phyloP scores from a whole-genome alignment of 2,329 filamentous ascomycete species.

The Phialophora tarda region DNA sequence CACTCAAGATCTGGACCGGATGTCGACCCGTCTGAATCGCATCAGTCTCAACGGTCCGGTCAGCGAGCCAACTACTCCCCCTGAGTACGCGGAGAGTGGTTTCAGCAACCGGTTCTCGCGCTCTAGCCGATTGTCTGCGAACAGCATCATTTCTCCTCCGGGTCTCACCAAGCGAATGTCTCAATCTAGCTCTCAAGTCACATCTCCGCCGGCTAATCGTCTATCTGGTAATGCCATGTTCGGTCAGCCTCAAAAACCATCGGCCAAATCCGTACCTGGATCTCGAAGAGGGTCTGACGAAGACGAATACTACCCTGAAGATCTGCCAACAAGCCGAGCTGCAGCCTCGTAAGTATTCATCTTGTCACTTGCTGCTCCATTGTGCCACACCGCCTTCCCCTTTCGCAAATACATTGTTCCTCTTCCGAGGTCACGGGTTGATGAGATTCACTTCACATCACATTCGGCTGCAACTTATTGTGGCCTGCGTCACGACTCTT shows the following conservation, averaged over 20 bases:
- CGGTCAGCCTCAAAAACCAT: constrained; percentile 60
- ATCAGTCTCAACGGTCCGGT: constrained; percentile 67
- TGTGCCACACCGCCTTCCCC: constrained; percentile 10
- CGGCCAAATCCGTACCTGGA: constrained; percentile 83
- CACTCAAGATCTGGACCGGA: constrained; percentile 75
- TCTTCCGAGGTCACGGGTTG: constrained; percentile 6
- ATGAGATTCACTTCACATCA: constrained; percentile 19
- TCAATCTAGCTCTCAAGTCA: constrained; percentile 78
- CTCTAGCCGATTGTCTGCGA: constrained; percentile 86
- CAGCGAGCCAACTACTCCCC: constrained; percentile 94
- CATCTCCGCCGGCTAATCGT: constrained; percentile 73
- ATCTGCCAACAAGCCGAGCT: constrained; percentile 67
- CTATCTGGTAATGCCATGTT: constrained; percentile 54
- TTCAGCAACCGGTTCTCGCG: constrained; percentile 82
- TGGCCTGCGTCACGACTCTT: constrained; percentile 13
- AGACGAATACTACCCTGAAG: constrained; percentile 75
- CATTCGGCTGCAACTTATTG: background rate
- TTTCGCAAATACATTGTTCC: background rate
- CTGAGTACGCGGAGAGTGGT: constrained; percentile 83
- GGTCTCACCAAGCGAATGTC: constrained; percentile 74
- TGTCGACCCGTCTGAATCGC: constrained; percentile 66
- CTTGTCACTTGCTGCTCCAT: constrained; percentile 3
- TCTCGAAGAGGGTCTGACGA: constrained; percentile 90
- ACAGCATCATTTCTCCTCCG: constrained; percentile 81
- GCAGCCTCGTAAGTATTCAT: constrained; percentile 74